phyloP scores from a whole-genome alignment of 768 basidiomycete species.

The Lyophyllum atratum region DNA sequence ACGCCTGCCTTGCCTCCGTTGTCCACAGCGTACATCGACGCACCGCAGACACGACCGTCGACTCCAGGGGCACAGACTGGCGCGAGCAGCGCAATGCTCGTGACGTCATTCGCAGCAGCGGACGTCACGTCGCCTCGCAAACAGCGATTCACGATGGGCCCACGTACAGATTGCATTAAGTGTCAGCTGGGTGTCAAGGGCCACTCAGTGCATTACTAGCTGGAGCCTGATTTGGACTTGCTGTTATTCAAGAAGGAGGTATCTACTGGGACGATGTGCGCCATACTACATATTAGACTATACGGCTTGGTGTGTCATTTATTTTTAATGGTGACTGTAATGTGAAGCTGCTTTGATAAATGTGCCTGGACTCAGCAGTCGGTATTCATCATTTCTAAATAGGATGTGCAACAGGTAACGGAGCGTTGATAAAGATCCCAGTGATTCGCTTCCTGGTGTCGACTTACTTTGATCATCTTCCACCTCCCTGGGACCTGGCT shows the following conservation, averaged over 20 bases:
- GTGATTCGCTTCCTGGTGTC: no score
- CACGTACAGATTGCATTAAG: constrained; percentile 67
- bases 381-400: no score
- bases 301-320: no score
- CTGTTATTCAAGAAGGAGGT: not conserved
- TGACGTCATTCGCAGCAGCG: constrained; percentile 2
- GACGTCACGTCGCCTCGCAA: constrained; percentile 28
- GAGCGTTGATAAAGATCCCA: no score
- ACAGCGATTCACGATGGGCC: constrained; percentile 69
- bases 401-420: no score
- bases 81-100: constrained; percentile 12
- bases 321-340: no score
- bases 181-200: constrained; percentile 68
- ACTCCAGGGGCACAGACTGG: constrained; percentile 9
- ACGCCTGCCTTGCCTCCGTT: constrained; percentile 25
- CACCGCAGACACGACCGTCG: constrained; percentile 12
- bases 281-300: not conserved
- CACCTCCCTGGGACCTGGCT: no score
- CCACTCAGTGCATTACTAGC: constrained; percentile 61
- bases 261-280: not conserved
- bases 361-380: no score
- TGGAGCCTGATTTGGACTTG: not conserved
- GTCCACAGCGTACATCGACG: constrained; percentile 19
- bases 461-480: no score
- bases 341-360: no score